Evolutionary conservation across 441 rosid species (phyloP).

Genomic region (Euphorbia corollata): DNA sequence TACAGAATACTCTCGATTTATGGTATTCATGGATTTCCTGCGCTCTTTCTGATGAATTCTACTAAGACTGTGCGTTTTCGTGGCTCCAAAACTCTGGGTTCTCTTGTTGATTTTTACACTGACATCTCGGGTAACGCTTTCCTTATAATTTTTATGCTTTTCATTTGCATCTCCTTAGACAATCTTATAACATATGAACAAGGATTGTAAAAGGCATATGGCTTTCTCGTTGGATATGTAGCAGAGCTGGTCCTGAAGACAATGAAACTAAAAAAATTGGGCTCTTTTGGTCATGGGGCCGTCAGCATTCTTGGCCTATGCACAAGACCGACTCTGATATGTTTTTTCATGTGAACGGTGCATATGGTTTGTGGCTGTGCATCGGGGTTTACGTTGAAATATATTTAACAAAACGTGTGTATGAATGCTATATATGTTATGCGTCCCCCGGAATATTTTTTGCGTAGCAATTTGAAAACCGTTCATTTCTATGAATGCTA

Average conservation of each 20-base stretch:
- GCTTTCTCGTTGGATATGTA: too few relatives aligned
- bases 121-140: conserved; percentile 55
- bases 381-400: not conserved
- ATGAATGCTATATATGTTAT: too few relatives aligned
- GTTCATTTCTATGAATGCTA: not conserved
- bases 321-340: not conserved
- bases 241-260: too few relatives aligned
- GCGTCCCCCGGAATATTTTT: not conserved
- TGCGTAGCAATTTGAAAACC: not conserved
- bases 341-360: not conserved
- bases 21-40: conserved; percentile 93
- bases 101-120: conserved; percentile 61
- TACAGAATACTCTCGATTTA: conserved; percentile 78
- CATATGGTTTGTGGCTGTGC: not conserved
- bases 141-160: conserved; percentile 5
- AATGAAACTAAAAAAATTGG: too few relatives aligned
- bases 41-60: conserved; percentile 69
- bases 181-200: not conserved
- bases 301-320: too few relatives aligned
- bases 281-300: too few relatives aligned
- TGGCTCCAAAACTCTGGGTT: conserved; percentile 58
- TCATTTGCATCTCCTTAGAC: not conserved
- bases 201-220: not conserved
- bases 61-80: conserved; percentile 52
- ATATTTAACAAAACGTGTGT: not conserved